Percentiles rank a stretch among this genome's conserved stretches.
Evolutionary conservation across 768 basidiomycete species (phyloP).

Genomic region (Fomitopsis serialis): DNA sequence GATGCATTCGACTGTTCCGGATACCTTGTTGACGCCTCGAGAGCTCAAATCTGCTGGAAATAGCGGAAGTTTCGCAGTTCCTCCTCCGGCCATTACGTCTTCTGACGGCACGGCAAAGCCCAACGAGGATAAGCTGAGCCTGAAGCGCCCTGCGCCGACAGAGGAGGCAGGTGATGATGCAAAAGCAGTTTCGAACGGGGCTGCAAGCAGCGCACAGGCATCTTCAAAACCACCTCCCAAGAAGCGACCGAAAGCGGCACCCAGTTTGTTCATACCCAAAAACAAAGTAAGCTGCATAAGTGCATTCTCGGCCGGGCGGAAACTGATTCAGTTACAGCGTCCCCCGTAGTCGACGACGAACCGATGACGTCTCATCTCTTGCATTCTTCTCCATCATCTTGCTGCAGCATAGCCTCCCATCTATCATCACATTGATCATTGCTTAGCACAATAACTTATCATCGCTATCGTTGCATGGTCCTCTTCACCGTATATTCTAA

Average conservation of each 20-base stretch:
- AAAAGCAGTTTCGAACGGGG: background rate
- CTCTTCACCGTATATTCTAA: too few relatives aligned
- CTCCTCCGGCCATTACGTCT: background rate
- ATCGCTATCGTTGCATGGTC: too few relatives aligned
- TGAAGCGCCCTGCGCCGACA: constrained; percentile 5
- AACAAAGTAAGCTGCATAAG: constrained; percentile 22
- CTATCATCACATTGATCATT: background rate
- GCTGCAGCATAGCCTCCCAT: background rate
- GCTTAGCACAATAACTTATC: background rate
- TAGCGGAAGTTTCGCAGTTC: background rate
- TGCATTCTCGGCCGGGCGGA: background rate
- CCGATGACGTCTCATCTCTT: too few relatives aligned
- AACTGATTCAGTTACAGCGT: background rate
- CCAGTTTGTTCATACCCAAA: constrained; percentile 60
- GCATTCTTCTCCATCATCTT: too few relatives aligned
- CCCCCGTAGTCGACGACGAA: too few relatives aligned
- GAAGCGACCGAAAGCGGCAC: constrained; percentile 37
- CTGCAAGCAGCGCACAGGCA: background rate
- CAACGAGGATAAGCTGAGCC: constrained; percentile 11
- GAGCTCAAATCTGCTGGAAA: constrained; percentile 12
- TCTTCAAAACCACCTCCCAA: background rate
- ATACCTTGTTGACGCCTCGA: constrained; percentile 10
- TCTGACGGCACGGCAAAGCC: background rate
- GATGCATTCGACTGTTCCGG: constrained; percentile 3
- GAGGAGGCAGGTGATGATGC: constrained; percentile 6